Base-by-base conservation (phyloP, 2,329 filamentous ascomycete genomes). In the Beauveria varroae region DNA sequence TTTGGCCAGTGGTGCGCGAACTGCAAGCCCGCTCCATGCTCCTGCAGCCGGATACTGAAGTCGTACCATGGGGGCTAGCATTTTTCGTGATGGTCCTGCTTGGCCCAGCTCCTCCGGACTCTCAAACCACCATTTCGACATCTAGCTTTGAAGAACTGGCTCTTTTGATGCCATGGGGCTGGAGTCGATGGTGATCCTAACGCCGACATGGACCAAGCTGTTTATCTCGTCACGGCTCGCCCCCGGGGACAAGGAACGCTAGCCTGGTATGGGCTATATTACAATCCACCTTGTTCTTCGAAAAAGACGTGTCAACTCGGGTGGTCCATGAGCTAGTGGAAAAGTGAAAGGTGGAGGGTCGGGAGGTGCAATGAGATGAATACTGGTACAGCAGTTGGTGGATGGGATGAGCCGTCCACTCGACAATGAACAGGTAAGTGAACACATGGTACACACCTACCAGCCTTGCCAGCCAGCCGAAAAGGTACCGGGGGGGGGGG, bases 221-320 rank as follows among this genome's bases (percentile, higher is more conserved):
- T 52, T 24, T 52, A 55, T 61, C 51, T 50, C 44, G 22, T 34
- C 44, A 61, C 59, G 59, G 51, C 44, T 55, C 51, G 30, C 30
- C 30, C 8, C 51, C 56, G 44, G 40, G 51, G 24, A 41, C 18
- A 24, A 57, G 44, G 56, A 44, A 44, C 37, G 47, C 57, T 46
- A 51, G 56, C 18, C 56, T 57, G 30, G 55, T 26, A 30, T 40
- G 18, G 44, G 44, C 12, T 37, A 37, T 12, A 37, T 37, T 37
- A 41, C 47, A 52, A n/a, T 34, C 57, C 57, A 37, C 57, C 28
- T 34, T 57, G 18, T 44, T 51, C 46, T 43, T 20, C 43, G 22
- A 43, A 49, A 47, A 26, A 47, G 54, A 57, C 54, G 28, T 57
- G 54, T 57, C 54, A 57, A 47, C 54, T 57, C 14, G 41, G 54